phyloP scores from a whole-genome alignment of 2,329 filamentous ascomycete genomes.

The Pyrenochaeta sp. region DNA sequence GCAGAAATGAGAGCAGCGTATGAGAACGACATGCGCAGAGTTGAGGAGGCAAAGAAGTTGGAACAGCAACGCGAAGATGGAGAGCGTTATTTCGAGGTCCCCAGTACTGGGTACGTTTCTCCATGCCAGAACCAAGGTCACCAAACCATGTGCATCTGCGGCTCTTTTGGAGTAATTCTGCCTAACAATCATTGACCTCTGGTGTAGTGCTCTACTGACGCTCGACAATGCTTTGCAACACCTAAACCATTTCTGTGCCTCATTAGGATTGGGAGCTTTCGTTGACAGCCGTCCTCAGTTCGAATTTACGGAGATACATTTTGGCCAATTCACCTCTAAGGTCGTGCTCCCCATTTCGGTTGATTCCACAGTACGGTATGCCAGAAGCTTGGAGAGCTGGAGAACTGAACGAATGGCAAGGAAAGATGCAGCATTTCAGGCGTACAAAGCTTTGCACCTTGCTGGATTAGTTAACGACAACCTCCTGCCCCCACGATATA shows the following conservation, averaged over 20 bases:
- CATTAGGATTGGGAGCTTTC: constrained; percentile 66
- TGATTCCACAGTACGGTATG: constrained; percentile 66
- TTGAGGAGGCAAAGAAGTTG: constrained; percentile 55
- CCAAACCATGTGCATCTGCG: not conserved
- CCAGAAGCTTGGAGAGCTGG: constrained; percentile 68
- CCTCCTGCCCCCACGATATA: constrained; percentile 69
- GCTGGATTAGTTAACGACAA: constrained; percentile 80
- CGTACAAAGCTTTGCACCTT: constrained; percentile 74
- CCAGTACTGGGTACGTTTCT: constrained; percentile 37
- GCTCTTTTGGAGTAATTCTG: not conserved
- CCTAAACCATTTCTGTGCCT: constrained; percentile 81
- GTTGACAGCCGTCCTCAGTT: constrained; percentile 75
- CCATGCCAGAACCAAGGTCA: not conserved
- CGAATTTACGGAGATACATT: constrained; percentile 56
- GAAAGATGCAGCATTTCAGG: constrained; percentile 84
- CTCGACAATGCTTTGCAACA: constrained; percentile 78
- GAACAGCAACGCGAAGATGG: constrained; percentile 60
- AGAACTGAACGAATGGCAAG: constrained; percentile 73
- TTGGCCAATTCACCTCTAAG: constrained; percentile 58
- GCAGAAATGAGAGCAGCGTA: constrained; percentile 75
- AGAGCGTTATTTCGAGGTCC: constrained; percentile 28
- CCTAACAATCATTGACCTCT: not conserved
- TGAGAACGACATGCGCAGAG: constrained; percentile 67
- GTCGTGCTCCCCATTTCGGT: constrained; percentile 78
- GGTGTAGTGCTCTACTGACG: constrained; percentile 70